Percentiles rank a stretch among this genome's conserved stretches.
These are phyloP conservation scores for Claviceps cyperi DNA, from an alignment of 2,329 filamentous ascomycete species.

Conservation along the genomic window DNA sequence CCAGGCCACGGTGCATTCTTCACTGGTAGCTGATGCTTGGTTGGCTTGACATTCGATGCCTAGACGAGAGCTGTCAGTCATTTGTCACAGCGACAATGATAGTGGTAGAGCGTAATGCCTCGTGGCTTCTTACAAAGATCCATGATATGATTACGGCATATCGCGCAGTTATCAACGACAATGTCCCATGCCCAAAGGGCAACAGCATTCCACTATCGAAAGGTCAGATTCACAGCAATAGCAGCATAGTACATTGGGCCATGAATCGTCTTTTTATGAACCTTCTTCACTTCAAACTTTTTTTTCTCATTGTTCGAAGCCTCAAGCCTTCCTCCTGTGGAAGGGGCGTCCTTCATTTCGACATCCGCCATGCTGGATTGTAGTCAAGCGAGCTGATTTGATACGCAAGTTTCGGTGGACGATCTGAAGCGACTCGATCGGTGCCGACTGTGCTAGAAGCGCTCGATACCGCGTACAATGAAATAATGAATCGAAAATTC, in stretches of 20 bases:
- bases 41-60: conserved; percentile 98
- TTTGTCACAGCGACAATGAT: neutral
- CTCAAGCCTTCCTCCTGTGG: conserved; percentile 39
- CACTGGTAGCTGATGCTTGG: conserved; percentile 89
- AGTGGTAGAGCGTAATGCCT: neutral
- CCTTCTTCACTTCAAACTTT: conserved; percentile 98
- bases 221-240: neutral
- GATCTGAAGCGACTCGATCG: neutral
- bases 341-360: conserved; percentile 81
- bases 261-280: conserved; percentile 20
- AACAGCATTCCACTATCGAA: conserved; percentile 82
- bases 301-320: conserved; percentile 52
- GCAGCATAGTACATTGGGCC: neutral
- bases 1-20: conserved; percentile 98
- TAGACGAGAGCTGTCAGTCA: conserved; percentile 28
- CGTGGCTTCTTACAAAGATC: conserved; percentile 62
- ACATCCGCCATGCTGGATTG: conserved; percentile 69
- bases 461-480: neutral
- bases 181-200: conserved; percentile 99
- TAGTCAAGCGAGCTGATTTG: neutral
- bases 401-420: neutral
- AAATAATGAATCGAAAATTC: neutral
- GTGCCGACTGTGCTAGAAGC: neutral
- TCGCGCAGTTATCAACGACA: conserved; percentile 97
- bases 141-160: conserved; percentile 99